Conservation (phyloP, 2,329 filamentous ascomycete species). For the Zymoseptoria pseudotritici region DNA sequence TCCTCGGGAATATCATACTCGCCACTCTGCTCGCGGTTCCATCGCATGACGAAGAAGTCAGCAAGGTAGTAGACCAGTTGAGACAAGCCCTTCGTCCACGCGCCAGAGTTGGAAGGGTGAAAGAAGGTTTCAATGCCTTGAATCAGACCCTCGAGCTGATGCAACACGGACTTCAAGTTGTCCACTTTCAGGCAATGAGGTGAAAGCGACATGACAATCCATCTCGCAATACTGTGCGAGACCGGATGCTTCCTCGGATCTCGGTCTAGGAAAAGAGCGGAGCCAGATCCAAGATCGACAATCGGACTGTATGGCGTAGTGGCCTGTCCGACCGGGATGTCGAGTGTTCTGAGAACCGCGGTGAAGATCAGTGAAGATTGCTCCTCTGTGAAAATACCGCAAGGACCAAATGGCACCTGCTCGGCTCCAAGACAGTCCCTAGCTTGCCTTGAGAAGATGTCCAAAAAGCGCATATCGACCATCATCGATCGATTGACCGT, state of each 20-base stretch:
- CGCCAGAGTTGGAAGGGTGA: conserved; percentile 90
- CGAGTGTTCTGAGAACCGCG: conserved; percentile 75
- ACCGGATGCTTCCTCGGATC: conserved; percentile 90
- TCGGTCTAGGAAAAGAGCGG: conserved; percentile 80
- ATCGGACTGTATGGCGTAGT: conserved; percentile 79
- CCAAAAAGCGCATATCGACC: conserved; percentile 80
- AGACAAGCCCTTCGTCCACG: conserved; percentile 82
- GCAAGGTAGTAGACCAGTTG: conserved; percentile 88
- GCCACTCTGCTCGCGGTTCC: conserved; percentile 89
- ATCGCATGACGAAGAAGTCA: conserved; percentile 94
- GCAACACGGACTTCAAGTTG: conserved; percentile 61
- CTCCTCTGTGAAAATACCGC: conserved; percentile 86
- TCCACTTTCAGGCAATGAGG: conserved; percentile 70
- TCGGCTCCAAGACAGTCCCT: conserved; percentile 70
- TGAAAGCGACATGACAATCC: conserved; percentile 88
- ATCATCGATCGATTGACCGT: conserved; percentile 81
- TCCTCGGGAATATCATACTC: conserved; percentile 81
- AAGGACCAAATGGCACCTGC: conserved; percentile 72
- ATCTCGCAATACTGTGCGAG: conserved; percentile 83
- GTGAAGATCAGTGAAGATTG: conserved; percentile 93
- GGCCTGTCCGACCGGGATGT: conserved; percentile 94
- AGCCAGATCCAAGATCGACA: conserved; percentile 74
- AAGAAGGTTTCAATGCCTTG: conserved; percentile 98
- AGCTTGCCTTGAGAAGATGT: conserved; percentile 79
- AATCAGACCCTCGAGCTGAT: conserved; percentile 81